Percentiles rank a stretch among this genome's conserved stretches.
These are phyloP conservation scores for Chrysoporthe puriensis DNA, from an alignment of 2,329 filamentous ascomycete genomes.

Conservation along the genomic window DNA sequence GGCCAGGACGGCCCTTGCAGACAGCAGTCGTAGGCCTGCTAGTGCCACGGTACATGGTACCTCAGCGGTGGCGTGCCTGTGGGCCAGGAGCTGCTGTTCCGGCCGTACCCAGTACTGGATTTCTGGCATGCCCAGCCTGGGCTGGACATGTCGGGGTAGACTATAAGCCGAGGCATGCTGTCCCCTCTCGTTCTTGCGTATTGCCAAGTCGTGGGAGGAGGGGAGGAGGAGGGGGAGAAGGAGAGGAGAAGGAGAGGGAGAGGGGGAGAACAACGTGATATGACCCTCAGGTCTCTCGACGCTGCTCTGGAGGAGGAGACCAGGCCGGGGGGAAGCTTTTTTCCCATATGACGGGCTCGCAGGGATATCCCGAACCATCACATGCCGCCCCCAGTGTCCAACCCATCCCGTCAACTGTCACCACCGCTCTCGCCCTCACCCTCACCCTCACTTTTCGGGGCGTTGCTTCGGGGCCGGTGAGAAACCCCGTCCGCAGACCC, in stretches of 20 bases:
- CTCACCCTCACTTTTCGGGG: neutral
- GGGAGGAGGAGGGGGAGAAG: neutral
- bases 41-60: no score
- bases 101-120: no score
- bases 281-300: neutral
- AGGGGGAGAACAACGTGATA: neutral
- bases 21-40: neutral
- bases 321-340: neutral
- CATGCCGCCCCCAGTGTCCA: neutral
- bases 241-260: no score
- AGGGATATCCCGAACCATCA: conserved; percentile 9
- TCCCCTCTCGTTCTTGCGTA: neutral
- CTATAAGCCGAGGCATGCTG: neutral
- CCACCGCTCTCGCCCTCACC: neutral
- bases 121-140: no score
- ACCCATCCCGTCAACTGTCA: no score
- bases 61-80: neutral
- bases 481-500: no score
- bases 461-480: no score
- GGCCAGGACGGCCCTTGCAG: neutral
- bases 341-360: neutral
- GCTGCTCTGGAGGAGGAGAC: neutral
- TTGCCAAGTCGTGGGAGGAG: neutral
- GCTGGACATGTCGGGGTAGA: neutral
- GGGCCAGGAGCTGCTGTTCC: neutral